Evolutionary conservation across 1,284 basidiomycete species (phyloP).

Genomic region (Boletus semigastroideus): DNA sequence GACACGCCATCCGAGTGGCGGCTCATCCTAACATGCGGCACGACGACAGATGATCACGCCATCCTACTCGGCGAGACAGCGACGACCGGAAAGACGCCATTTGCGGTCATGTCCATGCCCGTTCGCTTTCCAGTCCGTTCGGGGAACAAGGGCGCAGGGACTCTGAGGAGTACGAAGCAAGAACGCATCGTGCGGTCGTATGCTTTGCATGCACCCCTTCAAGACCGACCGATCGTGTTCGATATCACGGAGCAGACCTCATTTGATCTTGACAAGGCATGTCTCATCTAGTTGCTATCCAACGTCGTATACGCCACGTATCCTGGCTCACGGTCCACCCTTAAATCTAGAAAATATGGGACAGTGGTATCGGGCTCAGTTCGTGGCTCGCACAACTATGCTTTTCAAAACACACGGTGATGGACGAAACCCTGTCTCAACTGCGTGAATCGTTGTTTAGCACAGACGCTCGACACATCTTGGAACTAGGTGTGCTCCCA

Average conservation of each 20-base stretch:
- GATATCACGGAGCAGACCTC: constrained; percentile 75
- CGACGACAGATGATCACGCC: constrained; percentile 18
- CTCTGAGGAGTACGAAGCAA: constrained; percentile 50
- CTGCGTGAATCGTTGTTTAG: constrained; percentile 42
- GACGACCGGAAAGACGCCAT: constrained; percentile 41
- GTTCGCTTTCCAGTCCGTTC: constrained; percentile 43
- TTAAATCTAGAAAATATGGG: constrained; percentile 81
- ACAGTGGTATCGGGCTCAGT: constrained; percentile 80
- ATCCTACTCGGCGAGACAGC: constrained; percentile 38
- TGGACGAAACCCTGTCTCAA: constrained; percentile 3
- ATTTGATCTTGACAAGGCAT: constrained; percentile 87
- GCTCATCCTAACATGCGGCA: constrained; percentile 52
- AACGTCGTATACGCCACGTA: background rate
- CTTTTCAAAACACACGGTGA: background rate
- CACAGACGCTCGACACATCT: constrained; percentile 38
- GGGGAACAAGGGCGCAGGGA: constrained; percentile 1
- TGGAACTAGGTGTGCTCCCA: constrained; percentile 64
- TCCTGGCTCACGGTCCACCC: constrained; percentile 18
- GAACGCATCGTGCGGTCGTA: constrained; percentile 59
- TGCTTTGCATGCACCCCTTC: constrained; percentile 37
- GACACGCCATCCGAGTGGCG: constrained; percentile 52
- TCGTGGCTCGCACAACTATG: constrained; percentile 62
- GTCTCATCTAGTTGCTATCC: constrained; percentile 20
- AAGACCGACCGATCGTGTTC: constrained; percentile 35
- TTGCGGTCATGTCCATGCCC: constrained; percentile 67